phyloP scores from a whole-genome alignment of 108 stramenopile species.

The Mayamaea pseudoterrestris region DNA sequence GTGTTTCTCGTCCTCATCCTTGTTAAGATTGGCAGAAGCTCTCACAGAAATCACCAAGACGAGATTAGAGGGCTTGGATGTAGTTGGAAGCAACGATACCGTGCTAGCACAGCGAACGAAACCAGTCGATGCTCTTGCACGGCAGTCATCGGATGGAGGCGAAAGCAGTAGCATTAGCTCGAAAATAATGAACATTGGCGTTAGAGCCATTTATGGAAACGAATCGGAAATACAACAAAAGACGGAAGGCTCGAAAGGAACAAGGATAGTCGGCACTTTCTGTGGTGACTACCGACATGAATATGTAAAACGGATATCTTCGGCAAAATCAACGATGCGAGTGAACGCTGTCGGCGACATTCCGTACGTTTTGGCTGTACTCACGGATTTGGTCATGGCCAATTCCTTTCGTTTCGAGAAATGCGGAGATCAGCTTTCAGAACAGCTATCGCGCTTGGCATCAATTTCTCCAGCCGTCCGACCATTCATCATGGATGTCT shows the following conservation, averaged over 20 bases:
- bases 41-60: constrained; percentile 14
- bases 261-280: constrained; percentile 36
- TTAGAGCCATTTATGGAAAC: constrained; percentile 51
- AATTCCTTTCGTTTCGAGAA: constrained; percentile 48
- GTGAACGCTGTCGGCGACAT: constrained; percentile 25
- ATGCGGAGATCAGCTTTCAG: constrained; percentile 33
- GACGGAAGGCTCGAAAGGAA: constrained; percentile 12
- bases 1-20: constrained; percentile 41
- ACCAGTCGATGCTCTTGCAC: no score
- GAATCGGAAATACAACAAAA: constrained; percentile 6
- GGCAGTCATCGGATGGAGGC: no score
- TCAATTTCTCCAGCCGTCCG: constrained; percentile 33
- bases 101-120: constrained; percentile 1
- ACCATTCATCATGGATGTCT: constrained; percentile 57
- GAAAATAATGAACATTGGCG: constrained; percentile 68
- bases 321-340: constrained; percentile 35
- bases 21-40: constrained; percentile 33
- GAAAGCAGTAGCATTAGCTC: constrained; percentile 31
- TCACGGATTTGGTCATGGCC: constrained; percentile 51
- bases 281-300: constrained; percentile 39
- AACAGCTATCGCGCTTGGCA: constrained; percentile 42
- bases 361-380: constrained; percentile 42
- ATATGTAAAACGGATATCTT: constrained; percentile 22
- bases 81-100: constrained; percentile 1
- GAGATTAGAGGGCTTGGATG: background rate